Percentiles rank a stretch among this genome's conserved stretches.
Evolutionary conservation across 2,329 filamentous ascomycete species (phyloP).

Genomic region (Tympanopsis confertula): DNA sequence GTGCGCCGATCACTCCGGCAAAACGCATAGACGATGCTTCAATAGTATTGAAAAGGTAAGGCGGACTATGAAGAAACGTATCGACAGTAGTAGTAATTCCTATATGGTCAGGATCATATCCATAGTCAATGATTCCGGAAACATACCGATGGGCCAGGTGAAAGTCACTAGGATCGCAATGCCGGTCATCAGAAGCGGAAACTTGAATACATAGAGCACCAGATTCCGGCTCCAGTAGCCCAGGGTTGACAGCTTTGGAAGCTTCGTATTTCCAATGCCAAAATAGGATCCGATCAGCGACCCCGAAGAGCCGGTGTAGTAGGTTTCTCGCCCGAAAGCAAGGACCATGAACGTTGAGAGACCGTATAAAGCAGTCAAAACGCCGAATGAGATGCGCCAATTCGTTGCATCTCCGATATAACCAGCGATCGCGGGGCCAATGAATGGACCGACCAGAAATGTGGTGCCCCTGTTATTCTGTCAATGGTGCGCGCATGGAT

Average conservation of each 20-base stretch:
- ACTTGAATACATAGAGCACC: constrained; percentile 14
- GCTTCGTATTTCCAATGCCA: constrained; percentile 15
- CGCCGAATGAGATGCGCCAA: constrained; percentile 19
- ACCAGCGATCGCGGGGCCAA: constrained; percentile 21
- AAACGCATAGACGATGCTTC: constrained; percentile 21
- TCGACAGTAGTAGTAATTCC: constrained; percentile 20
- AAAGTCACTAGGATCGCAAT: constrained; percentile 20
- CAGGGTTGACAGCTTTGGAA: constrained; percentile 13
- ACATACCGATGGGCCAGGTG: constrained; percentile 20
- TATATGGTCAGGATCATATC: constrained; percentile 7
- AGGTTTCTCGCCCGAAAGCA: constrained; percentile 20
- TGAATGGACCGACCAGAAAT: constrained; percentile 21
- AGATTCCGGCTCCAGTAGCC: constrained; percentile 9
- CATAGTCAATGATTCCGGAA: constrained; percentile 22
- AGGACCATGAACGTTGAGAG: constrained; percentile 18
- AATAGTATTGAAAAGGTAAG: constrained; percentile 19
- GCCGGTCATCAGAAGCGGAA: constrained; percentile 14
- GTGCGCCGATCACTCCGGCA: constrained; percentile 18
- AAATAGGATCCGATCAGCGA: constrained; percentile 13
- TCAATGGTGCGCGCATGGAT: not conserved
- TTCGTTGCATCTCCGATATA: constrained; percentile 17
- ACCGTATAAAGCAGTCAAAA: constrained; percentile 20
- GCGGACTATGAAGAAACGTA: constrained; percentile 16
- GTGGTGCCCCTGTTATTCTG: constrained; percentile 15
- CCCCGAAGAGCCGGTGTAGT: constrained; percentile 9